Base-by-base conservation (phyloP, 2,329 filamentous ascomycete species). In the Penicillium polonicum region DNA sequence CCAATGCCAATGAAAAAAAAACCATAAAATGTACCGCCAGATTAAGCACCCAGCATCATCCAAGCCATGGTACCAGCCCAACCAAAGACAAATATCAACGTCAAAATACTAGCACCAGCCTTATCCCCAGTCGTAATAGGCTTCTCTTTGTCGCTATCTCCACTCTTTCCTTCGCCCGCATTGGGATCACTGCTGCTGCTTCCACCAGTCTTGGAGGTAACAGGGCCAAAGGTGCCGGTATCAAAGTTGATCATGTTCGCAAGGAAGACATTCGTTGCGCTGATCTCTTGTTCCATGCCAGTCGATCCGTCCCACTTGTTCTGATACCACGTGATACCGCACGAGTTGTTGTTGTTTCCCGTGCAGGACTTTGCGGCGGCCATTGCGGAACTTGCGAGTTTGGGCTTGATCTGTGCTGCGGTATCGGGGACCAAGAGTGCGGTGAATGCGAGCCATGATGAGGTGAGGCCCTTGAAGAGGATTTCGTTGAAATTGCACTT, bases 221-320 rank as follows among this genome's bases (percentile, higher is more conserved):
- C 63, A 1, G 71, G 71, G 0, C 78, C 76, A 12, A 57, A 51
- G 0, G 85, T 86, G 15, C 82, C 76, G 0, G 85, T 82, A 2
- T 74, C 70, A 2, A 75, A 74, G n/a, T 72, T 69, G 42, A 76
- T 73, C 12, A 89, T 76, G 43, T 81, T 83, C 56, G 85, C 86
- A 72, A 85, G 85, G 62, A 90, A 76, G 13, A 87, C 82, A 27
- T 83, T 81, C 27, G 89, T 76, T 0, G 85, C 86, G 64, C 83
- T 86, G 82, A 90, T 88, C 78, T 90, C 85, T 70, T 88, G 79
- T 46, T 88, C 83, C 6, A 90, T 85, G 52, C 87, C 87, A 13
- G 76, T 78, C 52, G 77, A 81, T 41, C 81, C 81, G 61, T 86
- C 83, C 67, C 79, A 89, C 2, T 66, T 41, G 0, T 78, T 75